These are phyloP conservation scores for Mortierella alpina DNA, from an alignment of 192 early-diverging fungal genomes.

Conservation along the genomic window DNA sequence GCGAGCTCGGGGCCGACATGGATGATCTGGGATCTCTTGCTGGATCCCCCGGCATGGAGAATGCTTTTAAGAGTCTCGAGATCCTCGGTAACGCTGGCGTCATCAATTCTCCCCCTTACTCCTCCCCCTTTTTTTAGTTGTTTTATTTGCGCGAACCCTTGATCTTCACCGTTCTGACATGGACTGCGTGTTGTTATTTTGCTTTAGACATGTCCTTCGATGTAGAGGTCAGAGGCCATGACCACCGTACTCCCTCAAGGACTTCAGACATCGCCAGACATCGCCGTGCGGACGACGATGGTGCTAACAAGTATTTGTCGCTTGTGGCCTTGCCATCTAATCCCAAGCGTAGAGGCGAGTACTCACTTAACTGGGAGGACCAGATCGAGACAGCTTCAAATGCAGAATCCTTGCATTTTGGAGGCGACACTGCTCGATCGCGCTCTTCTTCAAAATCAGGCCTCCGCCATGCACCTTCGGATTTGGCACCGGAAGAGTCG, in stretches of 20 bases:
- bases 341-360: slow-evolving; percentile 25
- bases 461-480: not conserved
- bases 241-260: slow-evolving; percentile 1
- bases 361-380: slow-evolving; percentile 50
- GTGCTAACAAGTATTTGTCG: slow-evolving; percentile 10
- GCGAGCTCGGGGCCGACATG: slow-evolving; percentile 10
- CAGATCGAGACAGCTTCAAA: slow-evolving; percentile 30
- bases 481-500: slow-evolving; percentile 30
- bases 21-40: slow-evolving; percentile 34
- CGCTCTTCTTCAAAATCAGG: slow-evolving; percentile 18
- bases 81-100: slow-evolving; percentile 4
- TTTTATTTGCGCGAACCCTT: not conserved
- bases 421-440: slow-evolving; percentile 2
- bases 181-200: not conserved
- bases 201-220: slow-evolving; percentile 33
- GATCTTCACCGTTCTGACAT: too few species aligned
- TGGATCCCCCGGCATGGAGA: slow-evolving; percentile 32
- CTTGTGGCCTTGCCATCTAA: slow-evolving; percentile 27
- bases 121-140: too few species aligned
- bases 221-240: not conserved
- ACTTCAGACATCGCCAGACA: not conserved
- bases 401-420: slow-evolving; percentile 17
- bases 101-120: not conserved
- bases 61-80: slow-evolving; percentile 38
- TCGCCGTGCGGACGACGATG: slow-evolving; percentile 19